A percentile compares a stretch with the other conserved stretches of the same genome.
Conservation (phyloP, 306 rosid genomes). For the Comarum palustre region DNA sequence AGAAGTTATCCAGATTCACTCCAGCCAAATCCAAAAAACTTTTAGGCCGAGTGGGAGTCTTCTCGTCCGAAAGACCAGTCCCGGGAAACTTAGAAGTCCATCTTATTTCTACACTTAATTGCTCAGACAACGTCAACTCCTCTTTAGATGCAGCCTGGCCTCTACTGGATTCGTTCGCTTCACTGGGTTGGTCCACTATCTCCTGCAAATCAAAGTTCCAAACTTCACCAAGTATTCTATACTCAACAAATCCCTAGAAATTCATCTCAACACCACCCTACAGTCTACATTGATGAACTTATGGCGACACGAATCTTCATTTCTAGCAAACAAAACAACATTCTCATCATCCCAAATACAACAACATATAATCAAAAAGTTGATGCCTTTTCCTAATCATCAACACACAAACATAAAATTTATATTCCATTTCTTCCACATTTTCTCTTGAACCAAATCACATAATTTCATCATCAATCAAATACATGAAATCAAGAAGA, state of each 20-base stretch:
- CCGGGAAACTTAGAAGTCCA: conserved; percentile 58
- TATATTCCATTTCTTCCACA: background rate
- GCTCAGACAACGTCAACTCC: conserved; percentile 60
- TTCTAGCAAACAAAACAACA: conserved; percentile 11
- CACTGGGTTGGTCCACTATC: conserved; percentile 40
- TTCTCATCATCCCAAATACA: background rate
- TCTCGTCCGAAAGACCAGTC: conserved; percentile 29
- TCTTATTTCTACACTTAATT: conserved; percentile 69
- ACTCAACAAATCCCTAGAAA: background rate
- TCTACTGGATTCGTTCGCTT: conserved; percentile 43
- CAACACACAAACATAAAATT: background rate
- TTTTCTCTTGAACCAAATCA: background rate
- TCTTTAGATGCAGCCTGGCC: conserved; percentile 41
- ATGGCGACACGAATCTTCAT: background rate
- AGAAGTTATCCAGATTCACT: conserved; percentile 52
- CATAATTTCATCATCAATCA: conserved; percentile 14
- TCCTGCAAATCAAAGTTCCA: conserved; percentile 55
- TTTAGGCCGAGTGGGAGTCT: conserved; percentile 32
- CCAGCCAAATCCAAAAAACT: conserved; percentile 52
- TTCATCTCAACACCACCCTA: background rate
- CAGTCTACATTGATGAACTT: background rate
- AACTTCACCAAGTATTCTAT: conserved; percentile 10
- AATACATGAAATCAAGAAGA: background rate
- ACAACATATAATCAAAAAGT: background rate
- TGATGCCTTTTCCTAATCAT: background rate